Percentiles rank a stretch among this genome's conserved stretches.
phyloP scores from a whole-genome alignment of 805 yeast genomes.

The Myxozyma mucilagina region DNA sequence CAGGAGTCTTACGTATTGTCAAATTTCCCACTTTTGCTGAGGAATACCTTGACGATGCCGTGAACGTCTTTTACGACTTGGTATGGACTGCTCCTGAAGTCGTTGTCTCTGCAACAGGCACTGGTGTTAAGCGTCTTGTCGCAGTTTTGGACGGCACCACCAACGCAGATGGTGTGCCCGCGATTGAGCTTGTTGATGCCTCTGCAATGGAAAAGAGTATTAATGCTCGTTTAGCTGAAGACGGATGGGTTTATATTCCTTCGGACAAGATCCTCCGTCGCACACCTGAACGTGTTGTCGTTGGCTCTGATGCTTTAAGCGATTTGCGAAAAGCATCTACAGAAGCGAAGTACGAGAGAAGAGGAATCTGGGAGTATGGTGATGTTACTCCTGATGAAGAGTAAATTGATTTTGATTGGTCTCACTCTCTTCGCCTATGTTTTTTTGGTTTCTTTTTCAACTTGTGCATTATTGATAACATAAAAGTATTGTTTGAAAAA shows the following conservation, averaged over 20 bases:
- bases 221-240: constrained; percentile 23
- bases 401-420: neutral
- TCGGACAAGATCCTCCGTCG: constrained; percentile 19
- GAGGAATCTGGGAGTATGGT: constrained; percentile 73
- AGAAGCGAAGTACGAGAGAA: constrained; percentile 53
- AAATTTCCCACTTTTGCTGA: constrained; percentile 24
- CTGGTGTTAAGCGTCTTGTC: constrained; percentile 21
- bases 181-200: constrained; percentile 27
- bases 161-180: constrained; percentile 9
- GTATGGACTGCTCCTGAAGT: constrained; percentile 21
- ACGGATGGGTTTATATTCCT: constrained; percentile 30
- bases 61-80: constrained; percentile 17
- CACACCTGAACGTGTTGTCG: constrained; percentile 3
- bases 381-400: constrained; percentile 40
- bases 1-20: constrained; percentile 23
- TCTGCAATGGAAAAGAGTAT: constrained; percentile 26
- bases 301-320: constrained; percentile 10
- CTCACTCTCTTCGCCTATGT: too few species aligned
- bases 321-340: constrained; percentile 45
- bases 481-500: too few species aligned
- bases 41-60: constrained; percentile 31
- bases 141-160: constrained; percentile 26
- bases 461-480: too few species aligned
- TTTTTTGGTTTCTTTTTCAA: too few species aligned
- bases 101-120: constrained; percentile 2